These are phyloP conservation scores for Castanopsis chinensis DNA, from an alignment of 306 rosid genomes.

Conservation along the genomic window DNA sequence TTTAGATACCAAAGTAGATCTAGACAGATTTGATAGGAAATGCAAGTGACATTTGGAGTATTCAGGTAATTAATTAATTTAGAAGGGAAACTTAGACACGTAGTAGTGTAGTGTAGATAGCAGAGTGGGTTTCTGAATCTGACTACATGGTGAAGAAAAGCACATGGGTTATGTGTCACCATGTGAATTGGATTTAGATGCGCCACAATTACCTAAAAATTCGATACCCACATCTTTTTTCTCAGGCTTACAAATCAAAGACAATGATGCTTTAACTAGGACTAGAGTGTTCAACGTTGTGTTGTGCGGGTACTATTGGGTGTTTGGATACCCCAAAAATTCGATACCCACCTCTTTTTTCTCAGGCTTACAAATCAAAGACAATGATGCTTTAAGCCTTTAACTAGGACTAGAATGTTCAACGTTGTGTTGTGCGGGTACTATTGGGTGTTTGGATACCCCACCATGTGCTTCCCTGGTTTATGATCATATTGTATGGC, in stretches of 20 bases:
- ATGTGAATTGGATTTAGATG: constrained; percentile 28
- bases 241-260: background rate
- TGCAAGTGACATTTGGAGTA: constrained; percentile 27
- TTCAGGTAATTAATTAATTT: background rate
- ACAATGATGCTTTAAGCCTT: constrained; percentile 14
- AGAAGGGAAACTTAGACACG: constrained; percentile 11
- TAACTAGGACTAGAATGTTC: background rate
- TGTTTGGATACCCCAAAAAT: background rate
- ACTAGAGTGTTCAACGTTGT: background rate
- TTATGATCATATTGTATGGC: constrained; percentile 2
- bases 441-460: background rate
- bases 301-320: background rate
- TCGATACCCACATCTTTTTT: background rate
- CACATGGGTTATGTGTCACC: constrained; percentile 23
- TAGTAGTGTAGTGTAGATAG: background rate
- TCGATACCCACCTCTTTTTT: background rate
- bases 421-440: background rate
- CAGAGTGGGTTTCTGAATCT: background rate
- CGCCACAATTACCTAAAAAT: background rate
- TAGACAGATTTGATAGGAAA: background rate
- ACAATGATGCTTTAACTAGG: constrained; percentile 1
- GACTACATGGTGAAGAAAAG: background rate
- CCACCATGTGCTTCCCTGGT: constrained; percentile 43
- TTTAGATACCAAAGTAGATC: no score
- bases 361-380: background rate